phyloP scores from a whole-genome alignment of 768 basidiomycete genomes.

The Pleurotus eryngii region DNA sequence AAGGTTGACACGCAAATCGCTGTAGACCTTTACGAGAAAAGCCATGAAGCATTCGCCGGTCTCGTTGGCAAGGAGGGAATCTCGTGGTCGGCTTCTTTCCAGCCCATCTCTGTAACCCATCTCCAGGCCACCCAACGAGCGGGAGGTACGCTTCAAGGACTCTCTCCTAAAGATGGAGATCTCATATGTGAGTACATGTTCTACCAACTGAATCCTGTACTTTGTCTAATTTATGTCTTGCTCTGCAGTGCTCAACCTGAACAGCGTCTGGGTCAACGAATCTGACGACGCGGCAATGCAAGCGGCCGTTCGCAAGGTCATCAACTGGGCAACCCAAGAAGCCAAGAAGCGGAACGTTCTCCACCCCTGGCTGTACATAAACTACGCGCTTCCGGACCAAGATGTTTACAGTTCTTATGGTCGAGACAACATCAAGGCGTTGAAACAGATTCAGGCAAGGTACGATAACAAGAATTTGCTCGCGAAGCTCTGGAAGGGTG shows the following conservation, averaged over 20 bases:
- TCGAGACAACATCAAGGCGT: neutral
- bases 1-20: constrained; percentile 2
- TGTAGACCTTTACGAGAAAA: constrained; percentile 1
- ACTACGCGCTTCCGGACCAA: constrained; percentile 7
- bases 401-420: constrained; percentile 6
- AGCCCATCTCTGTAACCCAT: constrained; percentile 3
- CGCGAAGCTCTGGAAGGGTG: neutral
- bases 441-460: neutral
- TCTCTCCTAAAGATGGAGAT: constrained; percentile 9
- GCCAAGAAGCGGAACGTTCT: constrained; percentile 7
- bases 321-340: constrained; percentile 4
- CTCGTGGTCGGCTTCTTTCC: constrained; percentile 4
- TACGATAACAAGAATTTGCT: neutral
- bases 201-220: too few species aligned
- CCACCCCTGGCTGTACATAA: constrained; percentile 9
- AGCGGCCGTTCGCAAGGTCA: neutral
- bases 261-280: constrained; percentile 9
- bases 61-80: neutral
- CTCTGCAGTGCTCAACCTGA: neutral
- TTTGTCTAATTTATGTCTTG: neutral
- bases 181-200: constrained; percentile 8
- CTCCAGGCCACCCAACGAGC: neutral
- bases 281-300: constrained; percentile 9
- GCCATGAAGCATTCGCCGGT: neutral
- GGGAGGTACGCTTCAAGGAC: constrained; percentile 9